A percentile compares a stretch with the other conserved stretches of the same genome.
Conservation (phyloP, 352 stramenopile species). For the Phytophthora chlamydospora region DNA sequence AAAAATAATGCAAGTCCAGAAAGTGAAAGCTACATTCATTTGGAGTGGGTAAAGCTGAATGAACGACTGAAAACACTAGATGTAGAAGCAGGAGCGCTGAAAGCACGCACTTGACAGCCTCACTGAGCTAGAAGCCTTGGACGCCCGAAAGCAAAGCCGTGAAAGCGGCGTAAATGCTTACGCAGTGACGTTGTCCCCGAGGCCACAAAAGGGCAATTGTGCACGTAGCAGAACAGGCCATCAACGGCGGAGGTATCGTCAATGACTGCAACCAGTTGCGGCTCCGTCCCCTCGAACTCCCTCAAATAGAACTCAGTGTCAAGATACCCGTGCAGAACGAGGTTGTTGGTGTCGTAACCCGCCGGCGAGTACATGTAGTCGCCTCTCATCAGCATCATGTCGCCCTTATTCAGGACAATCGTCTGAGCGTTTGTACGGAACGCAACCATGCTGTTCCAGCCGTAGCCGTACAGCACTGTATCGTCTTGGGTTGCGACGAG, state of each 20-base stretch:
- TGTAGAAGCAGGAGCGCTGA: no score
- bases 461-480: neutral
- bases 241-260: neutral
- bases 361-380: neutral
- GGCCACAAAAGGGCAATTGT: neutral
- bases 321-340: neutral
- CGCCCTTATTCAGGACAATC: neutral
- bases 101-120: no score
- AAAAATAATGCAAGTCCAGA: no score
- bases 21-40: no score
- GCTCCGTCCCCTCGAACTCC: neutral
- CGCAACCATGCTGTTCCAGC: neutral
- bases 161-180: conserved; percentile 1
- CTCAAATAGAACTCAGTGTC: neutral
- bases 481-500: neutral
- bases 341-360: neutral
- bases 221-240: neutral
- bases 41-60: no score
- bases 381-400: neutral
- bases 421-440: neutral
- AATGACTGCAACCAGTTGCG: neutral
- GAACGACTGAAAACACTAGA: no score
- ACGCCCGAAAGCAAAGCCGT: neutral
- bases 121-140: no score
- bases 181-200: neutral